Conservation (phyloP, 2,329 filamentous ascomycete genomes). For the Pyricularia sp. region DNA sequence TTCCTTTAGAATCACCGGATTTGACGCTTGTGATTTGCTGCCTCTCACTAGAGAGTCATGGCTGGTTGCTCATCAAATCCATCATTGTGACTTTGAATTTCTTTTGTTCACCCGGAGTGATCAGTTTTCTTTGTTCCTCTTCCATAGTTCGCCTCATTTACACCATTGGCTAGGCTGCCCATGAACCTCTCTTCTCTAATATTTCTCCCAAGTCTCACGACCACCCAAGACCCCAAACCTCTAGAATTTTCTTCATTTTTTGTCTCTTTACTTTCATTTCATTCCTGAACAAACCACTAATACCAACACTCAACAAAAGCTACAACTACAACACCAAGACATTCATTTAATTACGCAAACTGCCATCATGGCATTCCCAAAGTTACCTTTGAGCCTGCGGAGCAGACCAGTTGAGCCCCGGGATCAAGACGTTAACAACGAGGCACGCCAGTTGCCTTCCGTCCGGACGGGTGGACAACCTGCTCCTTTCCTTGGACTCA, state of each 20-base stretch:
- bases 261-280: neutral
- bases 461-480: conserved; percentile 24
- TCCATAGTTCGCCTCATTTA: neutral
- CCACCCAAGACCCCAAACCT: neutral
- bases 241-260: neutral
- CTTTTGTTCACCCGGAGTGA: neutral
- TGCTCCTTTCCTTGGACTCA: conserved; percentile 81
- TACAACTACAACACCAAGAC: neutral
- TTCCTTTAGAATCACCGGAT: neutral
- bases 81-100: neutral
- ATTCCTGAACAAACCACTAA: neutral
- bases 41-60: neutral
- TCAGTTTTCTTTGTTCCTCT: neutral
- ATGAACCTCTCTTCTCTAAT: neutral
- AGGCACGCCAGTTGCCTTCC: neutral
- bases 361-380: neutral
- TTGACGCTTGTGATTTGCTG: neutral
- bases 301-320: neutral
- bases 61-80: neutral
- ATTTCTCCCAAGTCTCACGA: neutral
- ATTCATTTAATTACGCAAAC: neutral
- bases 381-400: neutral
- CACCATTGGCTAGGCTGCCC: neutral
- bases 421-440: neutral
- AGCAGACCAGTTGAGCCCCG: neutral